phyloP scores from a whole-genome alignment of 2,329 filamentous ascomycete species.

The Botrytis aclada region DNA sequence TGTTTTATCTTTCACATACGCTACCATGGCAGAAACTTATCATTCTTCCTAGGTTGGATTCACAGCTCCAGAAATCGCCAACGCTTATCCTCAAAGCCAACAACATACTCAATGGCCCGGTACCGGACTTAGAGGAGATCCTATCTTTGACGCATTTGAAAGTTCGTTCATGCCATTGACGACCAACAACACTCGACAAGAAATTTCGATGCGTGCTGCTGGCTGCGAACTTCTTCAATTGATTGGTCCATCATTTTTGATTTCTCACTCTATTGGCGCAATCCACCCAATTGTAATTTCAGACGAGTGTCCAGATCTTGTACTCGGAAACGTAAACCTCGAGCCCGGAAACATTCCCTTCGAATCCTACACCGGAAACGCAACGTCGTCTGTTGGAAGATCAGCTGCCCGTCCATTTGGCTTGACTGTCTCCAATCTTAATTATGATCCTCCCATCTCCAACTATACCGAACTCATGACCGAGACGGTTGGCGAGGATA shows the following conservation, averaged over 20 bases:
- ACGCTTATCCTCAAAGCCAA: constrained; percentile 24
- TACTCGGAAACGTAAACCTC: constrained; percentile 34
- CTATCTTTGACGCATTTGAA: constrained; percentile 36
- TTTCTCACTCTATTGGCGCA: constrained; percentile 38
- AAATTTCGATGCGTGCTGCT: constrained; percentile 34
- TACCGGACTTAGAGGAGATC: constrained; percentile 37
- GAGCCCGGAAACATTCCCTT: constrained; percentile 36
- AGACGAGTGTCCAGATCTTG: constrained; percentile 34
- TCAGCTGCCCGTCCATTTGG: constrained; percentile 26
- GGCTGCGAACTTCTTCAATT: constrained; percentile 36
- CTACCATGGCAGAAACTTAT: background rate
- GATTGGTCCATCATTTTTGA: constrained; percentile 35
- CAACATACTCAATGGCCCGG: constrained; percentile 42
- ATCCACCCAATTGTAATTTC: constrained; percentile 29
- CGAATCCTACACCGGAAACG: constrained; percentile 23
- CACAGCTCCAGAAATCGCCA: constrained; percentile 6
- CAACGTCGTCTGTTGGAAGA: constrained; percentile 24
- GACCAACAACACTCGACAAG: constrained; percentile 33
- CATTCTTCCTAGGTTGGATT: constrained; percentile 4
- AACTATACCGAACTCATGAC: constrained; percentile 25
- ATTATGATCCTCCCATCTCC: constrained; percentile 28
- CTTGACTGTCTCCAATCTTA: constrained; percentile 27
- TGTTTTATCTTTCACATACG: background rate
- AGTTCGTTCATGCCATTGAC: constrained; percentile 35
- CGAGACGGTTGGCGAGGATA: constrained; percentile 28